Base-by-base conservation (phyloP, 441 rosid genomes). In the Eutrema salsugineum region DNA sequence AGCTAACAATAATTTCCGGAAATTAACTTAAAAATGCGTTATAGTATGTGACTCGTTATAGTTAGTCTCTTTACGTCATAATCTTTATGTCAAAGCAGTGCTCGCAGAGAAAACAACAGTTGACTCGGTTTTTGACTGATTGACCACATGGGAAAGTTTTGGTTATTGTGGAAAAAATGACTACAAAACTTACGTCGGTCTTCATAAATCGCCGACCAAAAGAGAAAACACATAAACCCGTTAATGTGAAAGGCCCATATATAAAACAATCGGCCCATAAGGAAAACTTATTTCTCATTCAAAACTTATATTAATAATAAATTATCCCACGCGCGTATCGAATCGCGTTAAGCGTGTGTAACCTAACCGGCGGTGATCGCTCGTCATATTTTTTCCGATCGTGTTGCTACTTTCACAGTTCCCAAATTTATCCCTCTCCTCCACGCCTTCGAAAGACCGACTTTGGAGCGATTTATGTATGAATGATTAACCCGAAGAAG, bases 361-460 rank as follows among this genome's bases (percentile, higher is more conserved):
- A 64, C 68, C 58, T 64, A 40, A 64, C 47, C 47, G 58, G 69
- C 69, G 47, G 58, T 20, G 68, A 64, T 64, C 17, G 11, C 44
- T 14, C 46, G 46, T n/a, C 6, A 14, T 40, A 15, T 42, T 48
- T 64, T 48, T 35, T n/a, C 69, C 69, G 58, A 49, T 64, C 58
- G 22, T 33, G 27, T 46, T 11, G 27, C 42, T 33, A 9, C 6
- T 38, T 15, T n/a, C 42, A 10, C 15, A 11, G 10, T 10, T 56
- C 14, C 47, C 17, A 57, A 6, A 39, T 38, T 5, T 0, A 11
- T 35, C 5, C 9, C 27, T 19, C 6, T 36, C 28, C 40, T 36
- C 12, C 8, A 30, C 33, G 33, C 33, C 33, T 30, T 1, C 12
- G 12, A 36, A 36, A 16, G 16, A 42, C 46, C 46, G 46, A 42